Percentiles rank a stretch among this genome's conserved stretches.
These are phyloP conservation scores for Ogataea salicorniae DNA, from an alignment of 805 yeast genomes.

Conservation along the genomic window DNA sequence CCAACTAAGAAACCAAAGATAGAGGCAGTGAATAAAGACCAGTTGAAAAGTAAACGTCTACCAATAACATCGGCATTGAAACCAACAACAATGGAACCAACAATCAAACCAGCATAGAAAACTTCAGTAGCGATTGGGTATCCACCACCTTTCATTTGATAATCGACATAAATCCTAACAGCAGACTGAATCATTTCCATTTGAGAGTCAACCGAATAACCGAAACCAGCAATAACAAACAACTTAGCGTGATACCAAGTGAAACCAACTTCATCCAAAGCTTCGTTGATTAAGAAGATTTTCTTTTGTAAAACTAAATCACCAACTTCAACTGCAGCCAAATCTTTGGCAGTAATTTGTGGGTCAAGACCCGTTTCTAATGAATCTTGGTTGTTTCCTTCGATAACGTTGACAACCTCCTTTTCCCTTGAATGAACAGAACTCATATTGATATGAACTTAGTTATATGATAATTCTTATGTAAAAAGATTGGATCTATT, in stretches of 20 bases:
- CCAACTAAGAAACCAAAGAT: constrained; percentile 50
- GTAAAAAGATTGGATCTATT: background rate
- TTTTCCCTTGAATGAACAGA: constrained; percentile 2
- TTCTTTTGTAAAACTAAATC: constrained; percentile 37
- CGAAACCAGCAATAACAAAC: constrained; percentile 50
- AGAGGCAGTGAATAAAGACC: constrained; percentile 43
- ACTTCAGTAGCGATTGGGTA: constrained; percentile 43
- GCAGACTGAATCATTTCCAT: constrained; percentile 43
- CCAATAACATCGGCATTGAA: constrained; percentile 52
- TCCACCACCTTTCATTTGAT: constrained; percentile 39
- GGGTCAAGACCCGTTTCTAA: constrained; percentile 14
- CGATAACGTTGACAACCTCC: background rate
- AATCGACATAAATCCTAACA: constrained; percentile 41
- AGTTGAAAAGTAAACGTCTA: constrained; percentile 46
- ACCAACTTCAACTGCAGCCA: constrained; percentile 19
- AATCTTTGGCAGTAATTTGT: constrained; percentile 11
- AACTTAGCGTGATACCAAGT: constrained; percentile 49
- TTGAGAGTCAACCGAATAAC: constrained; percentile 52
- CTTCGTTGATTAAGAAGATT: constrained; percentile 43
- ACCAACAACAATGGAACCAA: constrained; percentile 55
- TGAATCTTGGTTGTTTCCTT: constrained; percentile 1
- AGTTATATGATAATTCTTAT: background rate
- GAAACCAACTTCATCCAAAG: constrained; percentile 58
- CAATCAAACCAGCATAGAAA: constrained; percentile 45
- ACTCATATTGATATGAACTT: constrained; percentile 1